A percentile compares a stretch with the other conserved stretches of the same genome.
phyloP scores from a whole-genome alignment of 2,329 filamentous ascomycete species.

The Canariomyces notabilis region DNA sequence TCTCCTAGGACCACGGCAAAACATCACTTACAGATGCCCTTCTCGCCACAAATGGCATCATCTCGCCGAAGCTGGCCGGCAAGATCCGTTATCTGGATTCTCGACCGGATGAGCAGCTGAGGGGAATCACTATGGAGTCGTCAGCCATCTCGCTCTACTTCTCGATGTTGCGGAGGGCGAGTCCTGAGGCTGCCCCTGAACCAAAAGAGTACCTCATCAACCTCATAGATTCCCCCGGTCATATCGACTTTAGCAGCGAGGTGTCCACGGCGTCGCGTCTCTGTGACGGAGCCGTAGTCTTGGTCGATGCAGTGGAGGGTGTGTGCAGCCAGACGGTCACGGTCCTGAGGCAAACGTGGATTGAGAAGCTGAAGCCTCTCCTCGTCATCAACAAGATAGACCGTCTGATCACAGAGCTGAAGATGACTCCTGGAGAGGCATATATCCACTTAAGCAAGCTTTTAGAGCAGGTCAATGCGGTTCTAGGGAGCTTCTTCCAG shows the following conservation, averaged over 20 bases:
- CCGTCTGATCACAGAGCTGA: constrained; percentile 84
- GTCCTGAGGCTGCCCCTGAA: constrained; percentile 62
- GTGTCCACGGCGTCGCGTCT: constrained; percentile 92
- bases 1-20: constrained; percentile 76
- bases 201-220: constrained; percentile 93
- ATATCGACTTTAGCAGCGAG: constrained; percentile 98
- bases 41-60: constrained; percentile 98
- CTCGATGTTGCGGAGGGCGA: constrained; percentile 73
- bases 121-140: constrained; percentile 99
- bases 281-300: constrained; percentile 88
- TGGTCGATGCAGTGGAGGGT: constrained; percentile 95
- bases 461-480: constrained; percentile 92
- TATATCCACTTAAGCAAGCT: constrained; percentile 85
- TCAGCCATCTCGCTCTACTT: constrained; percentile 97
- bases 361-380: constrained; percentile 88
- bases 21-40: constrained; percentile 94
- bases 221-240: constrained; percentile 93
- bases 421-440: constrained; percentile 86
- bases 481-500: constrained; percentile 95
- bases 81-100: constrained; percentile 98
- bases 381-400: constrained; percentile 99
- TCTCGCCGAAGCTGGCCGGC: constrained; percentile 92
- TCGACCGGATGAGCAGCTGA: constrained; percentile 87
- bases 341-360: constrained; percentile 90
- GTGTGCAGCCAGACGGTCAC: constrained; percentile 99